Percentiles rank a stretch among this genome's conserved stretches.
Conservation (phyloP, 257 asterid species). For the Nicotiana attenuata region DNA sequence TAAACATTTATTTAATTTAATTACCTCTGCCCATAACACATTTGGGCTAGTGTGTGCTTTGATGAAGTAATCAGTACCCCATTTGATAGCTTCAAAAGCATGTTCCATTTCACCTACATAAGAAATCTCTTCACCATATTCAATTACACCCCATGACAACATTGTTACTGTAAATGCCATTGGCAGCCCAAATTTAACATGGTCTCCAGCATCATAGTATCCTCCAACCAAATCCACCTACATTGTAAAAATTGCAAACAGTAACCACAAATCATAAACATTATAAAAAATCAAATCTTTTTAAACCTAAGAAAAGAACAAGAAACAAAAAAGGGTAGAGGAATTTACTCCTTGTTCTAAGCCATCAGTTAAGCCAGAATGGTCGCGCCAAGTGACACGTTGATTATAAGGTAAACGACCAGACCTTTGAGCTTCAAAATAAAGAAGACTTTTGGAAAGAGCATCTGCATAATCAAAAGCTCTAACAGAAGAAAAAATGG, state of each 20-base stretch:
- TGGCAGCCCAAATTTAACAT: slow-evolving; percentile 53
- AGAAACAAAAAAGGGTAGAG: no score
- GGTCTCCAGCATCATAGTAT: slow-evolving; percentile 58
- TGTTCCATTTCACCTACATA: slow-evolving; percentile 44
- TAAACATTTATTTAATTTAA: neutral
- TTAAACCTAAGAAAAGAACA: no score
- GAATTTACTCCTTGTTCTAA: slow-evolving; percentile 27
- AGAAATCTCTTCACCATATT: slow-evolving; percentile 30
- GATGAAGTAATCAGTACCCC: slow-evolving; percentile 81
- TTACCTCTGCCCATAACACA: slow-evolving; percentile 61
- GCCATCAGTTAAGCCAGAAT: slow-evolving; percentile 36
- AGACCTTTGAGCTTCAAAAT: slow-evolving; percentile 35
- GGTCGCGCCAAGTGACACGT: slow-evolving; percentile 31
- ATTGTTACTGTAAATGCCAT: slow-evolving; percentile 58
- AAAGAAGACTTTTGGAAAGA: slow-evolving; percentile 24
- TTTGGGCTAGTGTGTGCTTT: slow-evolving; percentile 64
- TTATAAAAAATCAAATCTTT: no score
- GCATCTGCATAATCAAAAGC: slow-evolving; percentile 27
- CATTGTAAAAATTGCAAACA: neutral
- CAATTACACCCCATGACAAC: slow-evolving; percentile 48
- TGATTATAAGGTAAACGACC: slow-evolving; percentile 33
- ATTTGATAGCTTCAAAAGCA: slow-evolving; percentile 65
- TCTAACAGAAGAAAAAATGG: neutral
- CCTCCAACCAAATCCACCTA: slow-evolving; percentile 64
- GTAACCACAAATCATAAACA: neutral